Evolutionary conservation across 2,329 filamentous ascomycete genomes (phyloP), one percentile per base, ranked within the genome.

Genomic region (Phialophora macrospora): DNA sequence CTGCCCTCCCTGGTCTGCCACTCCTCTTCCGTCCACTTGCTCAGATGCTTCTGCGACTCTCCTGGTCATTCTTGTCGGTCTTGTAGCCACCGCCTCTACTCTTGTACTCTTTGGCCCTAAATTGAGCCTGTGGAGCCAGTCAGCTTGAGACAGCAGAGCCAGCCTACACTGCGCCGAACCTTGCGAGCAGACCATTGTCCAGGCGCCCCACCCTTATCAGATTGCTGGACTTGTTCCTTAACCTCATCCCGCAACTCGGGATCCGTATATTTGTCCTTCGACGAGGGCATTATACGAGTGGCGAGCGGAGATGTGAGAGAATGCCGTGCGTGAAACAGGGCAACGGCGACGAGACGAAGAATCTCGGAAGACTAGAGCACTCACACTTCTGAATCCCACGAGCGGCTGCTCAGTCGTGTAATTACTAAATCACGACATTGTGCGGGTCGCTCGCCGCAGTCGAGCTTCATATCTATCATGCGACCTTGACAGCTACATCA

Each of bases 1-100:
- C 74, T 55, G 0, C 80, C 80, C 55, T 83, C 80, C 64, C 82
- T 82, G 0, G 80, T 82, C 74, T 82, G 80, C 80, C 80, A 82
- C 4, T 83, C 78, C 61, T 83, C 81, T n/a, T 81, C 74, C 22
- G 57, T 75, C 81, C 81, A 83, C 20, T 81, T 75, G 5, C 77
- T 75, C 1, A 83, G 74, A 55, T 81, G 73, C 71, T 80, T 77
- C 60, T 82, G 80, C 4, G 76, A 77, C 26, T 80, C 74, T 80
- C 77, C 64, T 81, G 76, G n/a, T 75, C 73, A 52, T 77, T 74
- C 63, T 83, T 80, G 55, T 78, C 76, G 2, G 78, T 82, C 6
- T 75, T 83, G 71, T 83, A 82, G 28, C 72, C 76, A 6, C 81
- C 80, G 5, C 80, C 79, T 20, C 80, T 78, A 63, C 80, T 81